These are phyloP conservation scores for Lyophyllum shimeji DNA, from an alignment of 768 basidiomycete species.

Conservation along the genomic window DNA sequence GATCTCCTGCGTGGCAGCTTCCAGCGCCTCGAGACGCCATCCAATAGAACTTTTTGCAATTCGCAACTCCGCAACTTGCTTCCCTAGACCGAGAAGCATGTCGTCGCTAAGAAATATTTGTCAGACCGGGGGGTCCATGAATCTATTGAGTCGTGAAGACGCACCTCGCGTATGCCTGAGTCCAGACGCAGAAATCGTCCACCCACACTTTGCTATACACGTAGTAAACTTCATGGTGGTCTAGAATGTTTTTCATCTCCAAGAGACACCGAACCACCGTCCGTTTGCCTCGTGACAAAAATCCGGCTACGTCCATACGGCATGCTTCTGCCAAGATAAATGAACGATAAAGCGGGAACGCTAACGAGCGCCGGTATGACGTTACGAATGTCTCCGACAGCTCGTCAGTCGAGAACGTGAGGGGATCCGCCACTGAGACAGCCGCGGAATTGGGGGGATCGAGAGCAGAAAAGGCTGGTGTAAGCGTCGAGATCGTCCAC, in stretches of 20 bases:
- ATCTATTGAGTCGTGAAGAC: conserved; percentile 18
- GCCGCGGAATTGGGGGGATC: conserved; percentile 73
- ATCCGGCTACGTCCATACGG: conserved; percentile 55
- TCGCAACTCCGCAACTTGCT: conserved; percentile 33
- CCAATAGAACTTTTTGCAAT: conserved; percentile 59
- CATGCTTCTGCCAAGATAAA: conserved; percentile 73
- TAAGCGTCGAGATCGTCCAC: conserved; percentile 77
- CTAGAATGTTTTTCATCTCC: conserved; percentile 70
- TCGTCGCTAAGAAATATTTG: conserved; percentile 56
- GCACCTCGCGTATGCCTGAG: conserved; percentile 67
- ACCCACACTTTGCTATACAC: conserved; percentile 88
- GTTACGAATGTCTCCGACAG: conserved; percentile 51
- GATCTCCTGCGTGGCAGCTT: conserved; percentile 47
- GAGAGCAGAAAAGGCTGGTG: conserved; percentile 80
- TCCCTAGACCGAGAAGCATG: conserved; percentile 45
- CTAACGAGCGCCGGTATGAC: conserved; percentile 73
- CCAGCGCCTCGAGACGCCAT: conserved; percentile 72
- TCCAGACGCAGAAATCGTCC: conserved; percentile 85
- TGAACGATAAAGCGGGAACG: conserved; percentile 80
- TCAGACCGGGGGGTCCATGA: background rate
- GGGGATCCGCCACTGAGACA: conserved; percentile 16
- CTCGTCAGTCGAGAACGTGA: conserved; percentile 42
- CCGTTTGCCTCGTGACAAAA: conserved; percentile 63
- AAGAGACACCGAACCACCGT: conserved; percentile 64
- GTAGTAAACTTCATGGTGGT: conserved; percentile 85